Conservation (phyloP, 2,329 filamentous ascomycete species). For the Dactylellina haptotyla region DNA sequence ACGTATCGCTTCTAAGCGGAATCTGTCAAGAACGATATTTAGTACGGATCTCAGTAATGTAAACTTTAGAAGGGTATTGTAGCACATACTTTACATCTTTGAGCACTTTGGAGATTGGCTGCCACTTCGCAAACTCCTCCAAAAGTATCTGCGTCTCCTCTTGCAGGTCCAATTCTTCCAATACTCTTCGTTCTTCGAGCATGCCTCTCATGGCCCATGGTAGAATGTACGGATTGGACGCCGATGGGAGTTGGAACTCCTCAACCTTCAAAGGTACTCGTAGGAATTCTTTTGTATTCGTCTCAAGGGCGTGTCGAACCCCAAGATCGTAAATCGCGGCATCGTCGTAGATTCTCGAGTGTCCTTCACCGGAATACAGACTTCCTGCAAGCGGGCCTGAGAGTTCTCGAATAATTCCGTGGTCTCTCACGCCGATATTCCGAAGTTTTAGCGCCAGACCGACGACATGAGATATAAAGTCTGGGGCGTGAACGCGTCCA, state of each 20-base stretch:
- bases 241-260: conserved; percentile 56
- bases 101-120: conserved; percentile 84
- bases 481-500: conserved; percentile 86
- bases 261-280: conserved; percentile 55
- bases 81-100: conserved; percentile 84
- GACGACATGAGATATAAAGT: conserved; percentile 92
- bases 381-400: conserved; percentile 88
- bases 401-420: conserved; percentile 90
- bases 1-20: conserved; percentile 50
- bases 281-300: conserved; percentile 63
- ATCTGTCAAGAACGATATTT: conserved; percentile 10
- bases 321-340: conserved; percentile 83
- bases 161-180: conserved; percentile 72
- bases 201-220: conserved; percentile 96
- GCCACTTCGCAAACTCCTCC: conserved; percentile 93
- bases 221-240: conserved; percentile 67
- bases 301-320: conserved; percentile 78
- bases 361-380: conserved; percentile 89
- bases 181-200: conserved; percentile 89
- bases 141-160: conserved; percentile 81
- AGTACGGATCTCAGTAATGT: not conserved
- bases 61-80: not conserved
- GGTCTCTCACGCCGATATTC: conserved; percentile 90
- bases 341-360: conserved; percentile 93
- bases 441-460: conserved; percentile 93